Base-by-base conservation (phyloP, 2,329 filamentous ascomycete species). In the Colletotrichum echinochloae region DNA sequence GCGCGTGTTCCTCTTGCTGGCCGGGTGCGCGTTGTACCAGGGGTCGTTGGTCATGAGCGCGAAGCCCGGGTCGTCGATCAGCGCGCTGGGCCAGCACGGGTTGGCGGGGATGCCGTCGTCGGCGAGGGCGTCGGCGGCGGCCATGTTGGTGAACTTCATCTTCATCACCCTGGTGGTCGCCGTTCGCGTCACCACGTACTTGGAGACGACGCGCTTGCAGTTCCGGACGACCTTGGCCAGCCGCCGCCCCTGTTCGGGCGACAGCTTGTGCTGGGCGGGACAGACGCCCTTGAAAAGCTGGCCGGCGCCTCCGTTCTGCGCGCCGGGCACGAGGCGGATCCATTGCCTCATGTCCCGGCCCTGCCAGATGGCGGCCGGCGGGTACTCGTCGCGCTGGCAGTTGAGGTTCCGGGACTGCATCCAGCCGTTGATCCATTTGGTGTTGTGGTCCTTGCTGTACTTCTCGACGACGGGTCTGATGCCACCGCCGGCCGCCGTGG, bases 51-150 rank as follows among this genome's bases (percentile, higher is more conserved):
- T 67, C 23, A 76, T 51, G 12, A 76, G 71, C 12, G 69, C 72
- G 30, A 75, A 76, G 12, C 72, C 74, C 1, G 74, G 74, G 57
- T 76, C 75, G 8, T 60, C 26, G 2, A 72, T 66, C 23, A 74
- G 71, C 2, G 26, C 46, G 18, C 11, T 62, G n/a, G 74, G 73
- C 69, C 71, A 75, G 73, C 75, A 76, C n/a, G 68, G 67, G 67
- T 75, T 76, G 37, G 66, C 69, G 23, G 51, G 23, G 52, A 76
- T 65, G 23, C 74, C 72, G 49, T 75, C 65, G 54, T 76, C 67
- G 20, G 52, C 39, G 39, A 41, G 39, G 39, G 1, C 4, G 39
- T 41, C 6, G 16, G 39, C 39, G 39, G 5, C 46, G 18, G 54
- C 54, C 64, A 71, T 68, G 46, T 67, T 67, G 35, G 3, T 28